phyloP scores from a whole-genome alignment of 2,329 filamentous ascomycete genomes.

The Didymella sp. region DNA sequence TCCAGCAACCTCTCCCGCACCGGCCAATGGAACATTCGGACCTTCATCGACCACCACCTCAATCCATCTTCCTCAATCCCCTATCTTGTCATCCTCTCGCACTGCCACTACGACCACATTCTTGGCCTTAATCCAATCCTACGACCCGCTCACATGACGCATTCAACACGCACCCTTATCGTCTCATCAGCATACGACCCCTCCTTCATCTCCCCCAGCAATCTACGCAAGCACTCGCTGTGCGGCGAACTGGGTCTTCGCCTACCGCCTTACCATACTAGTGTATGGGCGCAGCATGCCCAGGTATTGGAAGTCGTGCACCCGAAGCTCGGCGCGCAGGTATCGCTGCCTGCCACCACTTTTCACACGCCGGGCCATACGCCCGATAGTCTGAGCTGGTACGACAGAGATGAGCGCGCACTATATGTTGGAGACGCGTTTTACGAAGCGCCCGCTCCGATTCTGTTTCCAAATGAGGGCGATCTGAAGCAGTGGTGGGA shows the following conservation, averaged over 20 bases:
- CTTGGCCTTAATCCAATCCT: slow-evolving; percentile 16
- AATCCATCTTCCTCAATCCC: slow-evolving; percentile 9
- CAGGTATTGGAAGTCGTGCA: not conserved
- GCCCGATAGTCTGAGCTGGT: slow-evolving; percentile 22
- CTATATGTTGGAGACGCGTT: slow-evolving; percentile 21
- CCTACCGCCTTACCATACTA: slow-evolving; percentile 2
- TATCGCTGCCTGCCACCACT: slow-evolving; percentile 11
- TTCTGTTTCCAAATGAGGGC: slow-evolving; percentile 21
- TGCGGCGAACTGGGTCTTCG: slow-evolving; percentile 1
- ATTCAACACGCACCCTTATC: not conserved
- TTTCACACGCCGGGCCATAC: slow-evolving; percentile 24
- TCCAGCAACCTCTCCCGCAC: not conserved
- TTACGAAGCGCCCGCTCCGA: slow-evolving; percentile 15
- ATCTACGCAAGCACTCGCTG: slow-evolving; percentile 10
- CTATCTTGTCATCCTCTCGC: slow-evolving; percentile 22
- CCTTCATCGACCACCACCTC: slow-evolving; percentile 22
- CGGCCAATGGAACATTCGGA: slow-evolving; percentile 14
- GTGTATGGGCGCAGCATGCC: slow-evolving; percentile 4
- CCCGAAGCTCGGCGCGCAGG: not conserved
- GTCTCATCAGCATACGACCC: slow-evolving; percentile 1
- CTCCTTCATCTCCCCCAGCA: slow-evolving; percentile 4
- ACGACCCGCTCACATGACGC: not conserved
- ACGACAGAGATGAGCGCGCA: slow-evolving; percentile 13
- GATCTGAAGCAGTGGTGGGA: slow-evolving; percentile 20
- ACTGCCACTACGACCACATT: slow-evolving; percentile 26